Evolutionary conservation across 139 green algal species (phyloP), one percentile per base, ranked within the genome.

Genomic region (Micractinium sp.): DNA sequence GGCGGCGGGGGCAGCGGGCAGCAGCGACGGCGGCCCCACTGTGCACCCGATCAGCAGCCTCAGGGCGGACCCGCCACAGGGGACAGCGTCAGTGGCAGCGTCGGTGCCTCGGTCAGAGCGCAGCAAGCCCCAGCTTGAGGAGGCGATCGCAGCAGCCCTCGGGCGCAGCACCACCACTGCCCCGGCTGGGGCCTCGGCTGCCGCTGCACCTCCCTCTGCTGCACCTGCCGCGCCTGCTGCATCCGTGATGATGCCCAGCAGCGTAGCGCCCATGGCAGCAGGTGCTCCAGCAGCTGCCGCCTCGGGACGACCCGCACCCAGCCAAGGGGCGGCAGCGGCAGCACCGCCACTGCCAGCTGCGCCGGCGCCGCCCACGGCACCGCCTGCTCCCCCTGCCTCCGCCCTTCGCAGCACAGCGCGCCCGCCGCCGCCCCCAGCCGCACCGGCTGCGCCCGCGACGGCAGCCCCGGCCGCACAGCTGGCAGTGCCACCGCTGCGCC

Each of bases 81-180:
- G 31, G 41, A 0, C 83, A 29, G 83, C 83, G n/a, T 33, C 33
- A 36, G 19, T 35, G 22, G 85, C 75, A 63, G 56, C 73, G 1
- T 29, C 73, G 22, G 73, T 74, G 3, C 71, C 69, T 1, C 41
- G 25, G 22, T 82, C 85, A 18, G 75, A 89, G n/a, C 86, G 86
- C 75, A 89, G 86, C 86, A 89, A 85, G 76, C 75, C 76, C 2
- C 47, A 85, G 60, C 85, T 92, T 41, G 74, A 92, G 77, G 31
- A 88, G n/a, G 90, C 90, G 35, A 92, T 92, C n/a, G 86, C 78
- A 4, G 90, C 90, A 38, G 90, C 90, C 7, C 84, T 91, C 18
- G 31, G 83, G 19, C 81, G 87, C 82, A 47, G 60, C 79, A 67
- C 53, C 27, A 15, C 79, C 0, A 25, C 80, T 20, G n/a, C 29